Evolutionary conservation across 1,284 basidiomycete species (phyloP).

Genomic region (Thelephora terrestris): DNA sequence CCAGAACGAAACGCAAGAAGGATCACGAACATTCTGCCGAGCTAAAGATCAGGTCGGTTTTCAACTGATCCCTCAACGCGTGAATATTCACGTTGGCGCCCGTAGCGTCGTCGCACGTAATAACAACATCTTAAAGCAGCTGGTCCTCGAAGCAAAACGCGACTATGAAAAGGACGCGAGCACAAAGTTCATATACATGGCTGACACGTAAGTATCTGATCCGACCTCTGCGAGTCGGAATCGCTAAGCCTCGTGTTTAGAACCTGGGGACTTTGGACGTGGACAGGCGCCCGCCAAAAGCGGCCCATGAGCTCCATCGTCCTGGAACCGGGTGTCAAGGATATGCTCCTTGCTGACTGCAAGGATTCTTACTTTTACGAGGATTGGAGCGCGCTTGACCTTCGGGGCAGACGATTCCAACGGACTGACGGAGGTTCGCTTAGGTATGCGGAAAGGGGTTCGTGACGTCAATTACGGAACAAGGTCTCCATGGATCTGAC

Average conservation of each 20-base stretch:
- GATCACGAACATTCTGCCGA: slow-evolving; percentile 59
- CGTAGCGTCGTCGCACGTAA: slow-evolving; percentile 71
- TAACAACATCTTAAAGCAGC: slow-evolving; percentile 74
- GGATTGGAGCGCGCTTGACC: slow-evolving; percentile 59
- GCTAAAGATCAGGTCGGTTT: slow-evolving; percentile 64
- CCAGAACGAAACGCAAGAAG: slow-evolving; percentile 63
- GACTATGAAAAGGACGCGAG: slow-evolving; percentile 80
- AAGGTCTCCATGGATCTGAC: slow-evolving; percentile 7
- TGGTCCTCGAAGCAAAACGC: slow-evolving; percentile 74
- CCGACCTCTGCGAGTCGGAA: slow-evolving; percentile 2
- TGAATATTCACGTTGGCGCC: too few species aligned
- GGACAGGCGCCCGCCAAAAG: slow-evolving; percentile 79
- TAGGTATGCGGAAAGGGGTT: slow-evolving; percentile 80
- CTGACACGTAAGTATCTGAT: slow-evolving; percentile 58
- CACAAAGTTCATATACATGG: slow-evolving; percentile 81
- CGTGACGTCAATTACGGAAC: slow-evolving; percentile 17
- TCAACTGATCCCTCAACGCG: slow-evolving; percentile 11
- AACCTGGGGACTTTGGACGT: slow-evolving; percentile 68
- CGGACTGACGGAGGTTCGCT: neutral
- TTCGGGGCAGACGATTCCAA: too few species aligned
- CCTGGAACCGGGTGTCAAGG: slow-evolving; percentile 74
- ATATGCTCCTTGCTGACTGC: slow-evolving; percentile 78
- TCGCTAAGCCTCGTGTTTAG: slow-evolving; percentile 21
- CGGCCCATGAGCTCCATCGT: slow-evolving; percentile 82
- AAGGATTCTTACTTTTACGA: slow-evolving; percentile 76